phyloP scores from a whole-genome alignment of 441 rosid genomes.

The Corymbia calophylla region DNA sequence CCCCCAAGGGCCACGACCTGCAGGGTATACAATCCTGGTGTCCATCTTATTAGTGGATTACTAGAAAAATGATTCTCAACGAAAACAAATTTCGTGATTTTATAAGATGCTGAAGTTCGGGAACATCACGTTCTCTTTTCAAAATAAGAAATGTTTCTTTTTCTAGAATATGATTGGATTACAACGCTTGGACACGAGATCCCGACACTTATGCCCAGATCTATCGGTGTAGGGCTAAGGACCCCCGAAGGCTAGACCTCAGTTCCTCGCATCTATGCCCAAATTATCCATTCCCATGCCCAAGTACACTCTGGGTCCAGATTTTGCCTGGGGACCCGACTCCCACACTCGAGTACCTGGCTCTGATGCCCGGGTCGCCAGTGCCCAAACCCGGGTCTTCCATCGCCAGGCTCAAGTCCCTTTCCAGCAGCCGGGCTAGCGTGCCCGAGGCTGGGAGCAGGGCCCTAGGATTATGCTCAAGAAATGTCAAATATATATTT shows the following conservation, averaged over 20 bases:
- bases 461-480: background rate
- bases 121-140: background rate
- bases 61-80: background rate
- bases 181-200: background rate
- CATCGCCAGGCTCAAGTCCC: background rate
- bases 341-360: background rate
- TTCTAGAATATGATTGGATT: background rate
- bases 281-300: background rate
- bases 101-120: background rate
- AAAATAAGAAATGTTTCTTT: background rate
- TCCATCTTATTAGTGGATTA: background rate
- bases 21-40: too few relatives aligned
- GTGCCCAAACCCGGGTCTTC: fast-evolving
- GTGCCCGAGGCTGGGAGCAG: fast-evolving
- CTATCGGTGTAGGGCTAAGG: background rate
- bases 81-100: background rate
- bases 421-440: background rate
- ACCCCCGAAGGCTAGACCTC: background rate
- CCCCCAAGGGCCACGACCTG: too few relatives aligned
- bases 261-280: background rate
- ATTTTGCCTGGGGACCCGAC: background rate
- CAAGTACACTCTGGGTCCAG: background rate
- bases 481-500: background rate
- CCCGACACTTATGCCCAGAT: background rate
- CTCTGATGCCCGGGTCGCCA: background rate